A percentile compares a stretch with the other conserved stretches of the same genome.
These are phyloP conservation scores for Coniochaeta hoffmannii DNA, from an alignment of 2,329 filamentous ascomycete species.

Conservation along the genomic window DNA sequence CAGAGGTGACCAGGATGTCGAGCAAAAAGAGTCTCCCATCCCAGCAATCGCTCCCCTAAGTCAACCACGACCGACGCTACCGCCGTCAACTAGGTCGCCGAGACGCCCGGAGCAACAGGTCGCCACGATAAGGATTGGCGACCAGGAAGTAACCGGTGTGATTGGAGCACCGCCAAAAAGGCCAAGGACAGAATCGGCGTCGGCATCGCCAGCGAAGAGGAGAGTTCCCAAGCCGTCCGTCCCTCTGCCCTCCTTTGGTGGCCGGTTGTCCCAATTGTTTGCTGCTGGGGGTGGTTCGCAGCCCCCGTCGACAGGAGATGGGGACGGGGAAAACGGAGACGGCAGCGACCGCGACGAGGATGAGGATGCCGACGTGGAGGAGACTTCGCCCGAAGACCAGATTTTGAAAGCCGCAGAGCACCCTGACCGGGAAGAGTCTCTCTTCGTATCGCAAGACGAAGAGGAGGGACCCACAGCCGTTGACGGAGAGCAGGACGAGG, in stretches of 20 bases:
- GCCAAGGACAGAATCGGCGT: conserved; percentile 3
- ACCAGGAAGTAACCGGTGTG: conserved; percentile 57
- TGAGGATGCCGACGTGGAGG: conserved; percentile 10
- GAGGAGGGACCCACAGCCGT: conserved; percentile 9
- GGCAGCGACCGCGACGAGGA: conserved; percentile 7
- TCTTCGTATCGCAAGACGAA: conserved; percentile 15
- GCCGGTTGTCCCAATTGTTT: conserved; percentile 36
- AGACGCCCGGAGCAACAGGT: conserved; percentile 55
- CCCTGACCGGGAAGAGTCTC: conserved; percentile 13
- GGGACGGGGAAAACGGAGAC: conserved; percentile 9
- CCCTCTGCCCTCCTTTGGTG: conserved; percentile 34
- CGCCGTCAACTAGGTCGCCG: conserved; percentile 22
- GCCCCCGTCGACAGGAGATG: conserved; percentile 7
- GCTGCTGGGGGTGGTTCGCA: conserved; percentile 25
- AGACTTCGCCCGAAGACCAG: conserved; percentile 10
- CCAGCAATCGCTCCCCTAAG: conserved; percentile 24
- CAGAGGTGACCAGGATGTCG: not conserved
- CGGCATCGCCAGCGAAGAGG: not conserved
- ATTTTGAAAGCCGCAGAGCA: conserved; percentile 11
- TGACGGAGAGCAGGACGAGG: conserved; percentile 11
- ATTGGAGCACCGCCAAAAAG: conserved; percentile 48
- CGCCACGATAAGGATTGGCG: conserved; percentile 69
- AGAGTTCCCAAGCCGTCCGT: conserved; percentile 10
- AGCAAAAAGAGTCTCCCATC: conserved; percentile 20
- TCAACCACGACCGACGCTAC: conserved; percentile 18